These are phyloP conservation scores for Saccharomycopsis malanga DNA, from an alignment of 805 yeast genomes.

Conservation along the genomic window DNA sequence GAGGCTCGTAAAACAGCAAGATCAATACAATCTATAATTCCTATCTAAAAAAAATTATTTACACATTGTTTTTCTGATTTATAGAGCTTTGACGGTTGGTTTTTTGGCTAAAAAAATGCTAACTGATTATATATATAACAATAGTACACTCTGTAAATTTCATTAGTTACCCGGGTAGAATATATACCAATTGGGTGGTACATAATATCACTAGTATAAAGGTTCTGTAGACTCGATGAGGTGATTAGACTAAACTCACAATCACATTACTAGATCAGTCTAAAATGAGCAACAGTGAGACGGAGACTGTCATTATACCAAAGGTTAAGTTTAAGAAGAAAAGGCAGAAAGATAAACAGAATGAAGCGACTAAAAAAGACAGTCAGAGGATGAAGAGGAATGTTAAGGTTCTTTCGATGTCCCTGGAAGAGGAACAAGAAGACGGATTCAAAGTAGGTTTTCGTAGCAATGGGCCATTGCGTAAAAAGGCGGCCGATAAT, in stretches of 20 bases:
- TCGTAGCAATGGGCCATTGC: neutral
- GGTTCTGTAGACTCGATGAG: no score
- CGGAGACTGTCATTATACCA: neutral
- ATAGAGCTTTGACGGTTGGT: no score
- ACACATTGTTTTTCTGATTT: no score
- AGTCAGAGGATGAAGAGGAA: conserved; percentile 10
- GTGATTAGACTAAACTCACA: neutral
- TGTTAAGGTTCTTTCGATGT: conserved; percentile 9
- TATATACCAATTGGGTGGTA: no score
- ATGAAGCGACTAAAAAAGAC: neutral
- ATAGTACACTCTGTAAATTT: no score
- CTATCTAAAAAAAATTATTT: no score
- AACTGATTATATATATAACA: no score
- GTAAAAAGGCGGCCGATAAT: neutral
- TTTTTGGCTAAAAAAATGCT: no score
- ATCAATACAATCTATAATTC: no score
- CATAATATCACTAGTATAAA: no score
- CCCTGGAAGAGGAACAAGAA: conserved; percentile 14
- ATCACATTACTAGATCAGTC: neutral
- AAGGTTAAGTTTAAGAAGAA: conserved; percentile 3
- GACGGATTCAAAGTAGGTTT: neutral
- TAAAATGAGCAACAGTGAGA: conserved; percentile 1
- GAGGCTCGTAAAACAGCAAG: no score
- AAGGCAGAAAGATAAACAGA: neutral
- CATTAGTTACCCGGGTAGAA: no score